These are phyloP conservation scores for Neocatenulostroma microsporum DNA, from an alignment of 2,329 filamentous ascomycete species.

Conservation along the genomic window DNA sequence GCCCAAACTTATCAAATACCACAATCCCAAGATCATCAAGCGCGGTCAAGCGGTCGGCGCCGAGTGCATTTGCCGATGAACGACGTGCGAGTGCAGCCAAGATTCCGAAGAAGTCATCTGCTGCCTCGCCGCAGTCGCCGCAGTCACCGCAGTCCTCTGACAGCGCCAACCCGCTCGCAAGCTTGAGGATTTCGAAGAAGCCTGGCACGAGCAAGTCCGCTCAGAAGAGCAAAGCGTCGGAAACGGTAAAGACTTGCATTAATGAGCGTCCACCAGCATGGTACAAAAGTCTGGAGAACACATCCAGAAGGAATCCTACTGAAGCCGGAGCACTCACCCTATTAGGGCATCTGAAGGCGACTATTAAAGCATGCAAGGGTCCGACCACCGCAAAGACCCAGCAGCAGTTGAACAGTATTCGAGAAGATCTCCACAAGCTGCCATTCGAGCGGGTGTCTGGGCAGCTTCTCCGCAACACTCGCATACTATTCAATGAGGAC, in stretches of 20 bases:
- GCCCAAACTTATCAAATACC: too few species aligned
- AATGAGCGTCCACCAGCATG: slow-evolving; percentile 15
- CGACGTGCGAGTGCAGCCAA: not conserved
- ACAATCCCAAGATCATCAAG: too few species aligned
- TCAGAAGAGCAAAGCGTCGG: not conserved
- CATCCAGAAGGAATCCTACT: slow-evolving; percentile 4
- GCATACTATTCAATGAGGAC: slow-evolving; percentile 30
- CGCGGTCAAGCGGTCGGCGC: slow-evolving; percentile 2
- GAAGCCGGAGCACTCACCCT: slow-evolving; percentile 8
- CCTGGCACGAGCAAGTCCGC: not conserved
- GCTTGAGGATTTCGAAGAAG: not conserved
- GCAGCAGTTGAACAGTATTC: slow-evolving; percentile 30
- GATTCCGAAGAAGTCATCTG: slow-evolving; percentile 1
- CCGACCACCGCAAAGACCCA: slow-evolving; percentile 1
- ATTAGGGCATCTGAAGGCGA: slow-evolving; percentile 2
- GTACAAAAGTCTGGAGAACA: slow-evolving; percentile 10
- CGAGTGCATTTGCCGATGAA: slow-evolving; percentile 1
- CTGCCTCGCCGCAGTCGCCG: not conserved
- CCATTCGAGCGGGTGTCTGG: slow-evolving; percentile 30
- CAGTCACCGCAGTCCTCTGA: slow-evolving; percentile 2
- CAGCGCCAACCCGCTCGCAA: not conserved
- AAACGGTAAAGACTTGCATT: not conserved
- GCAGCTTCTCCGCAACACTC: slow-evolving; percentile 27
- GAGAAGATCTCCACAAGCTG: slow-evolving; percentile 33
- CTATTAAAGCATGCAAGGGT: slow-evolving; percentile 1